Percentiles rank a stretch among this genome's conserved stretches.
Conservation (phyloP, 441 rosid species). For the Mallotus repandus region DNA sequence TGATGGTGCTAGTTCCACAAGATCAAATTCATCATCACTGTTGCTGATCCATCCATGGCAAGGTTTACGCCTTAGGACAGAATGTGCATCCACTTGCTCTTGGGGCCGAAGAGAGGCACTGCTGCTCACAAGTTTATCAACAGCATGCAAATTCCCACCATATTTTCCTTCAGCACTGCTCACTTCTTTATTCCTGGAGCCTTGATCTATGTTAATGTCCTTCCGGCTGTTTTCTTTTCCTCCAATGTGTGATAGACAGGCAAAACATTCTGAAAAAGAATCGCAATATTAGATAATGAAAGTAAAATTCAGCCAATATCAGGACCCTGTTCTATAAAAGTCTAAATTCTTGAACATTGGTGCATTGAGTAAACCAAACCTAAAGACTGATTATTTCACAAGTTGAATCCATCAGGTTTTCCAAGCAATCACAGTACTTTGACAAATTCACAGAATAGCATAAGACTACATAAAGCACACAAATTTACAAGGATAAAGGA, state of each 20-base stretch:
- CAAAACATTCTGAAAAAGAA: background rate
- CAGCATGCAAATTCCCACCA: background rate
- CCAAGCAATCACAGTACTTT: background rate
- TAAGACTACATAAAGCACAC: background rate
- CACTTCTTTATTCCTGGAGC: background rate
- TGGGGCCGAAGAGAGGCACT: slow-evolving; percentile 6
- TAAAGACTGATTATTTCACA: background rate
- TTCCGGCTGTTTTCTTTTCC: slow-evolving; percentile 12
- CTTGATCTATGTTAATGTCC: background rate
- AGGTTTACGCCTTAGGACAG: slow-evolving; percentile 14
- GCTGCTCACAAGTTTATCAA: background rate
- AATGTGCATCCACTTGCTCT: background rate
- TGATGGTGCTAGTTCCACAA: slow-evolving; percentile 28
- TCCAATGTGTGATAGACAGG: background rate
- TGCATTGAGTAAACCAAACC: background rate
- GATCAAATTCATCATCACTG: slow-evolving; percentile 21
- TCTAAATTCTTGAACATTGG: background rate
- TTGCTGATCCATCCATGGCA: slow-evolving; percentile 38
- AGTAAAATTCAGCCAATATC: background rate
- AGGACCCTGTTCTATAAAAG: background rate
- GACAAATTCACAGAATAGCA: background rate
- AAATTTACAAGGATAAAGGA: background rate
- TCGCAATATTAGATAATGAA: background rate
- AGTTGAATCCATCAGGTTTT: background rate
- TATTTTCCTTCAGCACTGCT: background rate